These are phyloP conservation scores for Penicillium sp. DNA, from an alignment of 2,329 filamentous ascomycete species.

Conservation along the genomic window DNA sequence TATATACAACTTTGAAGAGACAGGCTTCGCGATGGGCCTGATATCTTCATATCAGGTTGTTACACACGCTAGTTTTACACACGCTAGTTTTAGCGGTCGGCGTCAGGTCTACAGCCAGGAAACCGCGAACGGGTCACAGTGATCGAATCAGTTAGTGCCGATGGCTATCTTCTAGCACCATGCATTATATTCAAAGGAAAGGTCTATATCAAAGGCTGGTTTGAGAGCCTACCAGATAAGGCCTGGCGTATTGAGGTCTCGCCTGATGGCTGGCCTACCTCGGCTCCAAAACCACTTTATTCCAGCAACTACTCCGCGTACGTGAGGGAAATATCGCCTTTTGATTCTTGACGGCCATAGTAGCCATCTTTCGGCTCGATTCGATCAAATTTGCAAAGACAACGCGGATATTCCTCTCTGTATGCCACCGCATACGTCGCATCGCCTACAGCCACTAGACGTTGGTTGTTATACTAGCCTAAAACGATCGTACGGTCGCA, in stretches of 20 bases:
- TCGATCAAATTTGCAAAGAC: conserved; percentile 24
- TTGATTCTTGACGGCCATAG: conserved; percentile 36
- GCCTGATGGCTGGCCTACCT: conserved; percentile 38
- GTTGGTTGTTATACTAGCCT: too few relatives aligned
- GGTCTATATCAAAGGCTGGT: conserved; percentile 13
- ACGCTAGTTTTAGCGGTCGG: conserved; percentile 7
- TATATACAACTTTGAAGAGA: not conserved
- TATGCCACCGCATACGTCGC: too few relatives aligned
- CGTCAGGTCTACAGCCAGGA: conserved; percentile 14
- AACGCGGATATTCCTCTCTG: too few relatives aligned
- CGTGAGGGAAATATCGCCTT: conserved; percentile 35
- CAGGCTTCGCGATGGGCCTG: conserved; percentile 5
- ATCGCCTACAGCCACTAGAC: conserved; percentile 25
- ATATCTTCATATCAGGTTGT: not conserved
- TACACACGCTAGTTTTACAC: too few relatives aligned
- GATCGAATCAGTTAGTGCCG: conserved; percentile 17
- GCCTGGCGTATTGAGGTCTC: conserved; percentile 21
- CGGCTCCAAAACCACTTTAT: conserved; percentile 43
- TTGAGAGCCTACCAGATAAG: conserved; percentile 5
- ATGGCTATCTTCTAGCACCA: conserved; percentile 10
- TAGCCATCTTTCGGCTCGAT: conserved; percentile 36
- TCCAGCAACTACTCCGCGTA: conserved; percentile 29
- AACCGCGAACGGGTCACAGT: conserved; percentile 16
- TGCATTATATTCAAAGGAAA: conserved; percentile 18
- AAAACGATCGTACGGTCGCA: too few relatives aligned